These are phyloP conservation scores for Calonectria henricotiae DNA, from an alignment of 2,329 filamentous ascomycete species.

Conservation along the genomic window DNA sequence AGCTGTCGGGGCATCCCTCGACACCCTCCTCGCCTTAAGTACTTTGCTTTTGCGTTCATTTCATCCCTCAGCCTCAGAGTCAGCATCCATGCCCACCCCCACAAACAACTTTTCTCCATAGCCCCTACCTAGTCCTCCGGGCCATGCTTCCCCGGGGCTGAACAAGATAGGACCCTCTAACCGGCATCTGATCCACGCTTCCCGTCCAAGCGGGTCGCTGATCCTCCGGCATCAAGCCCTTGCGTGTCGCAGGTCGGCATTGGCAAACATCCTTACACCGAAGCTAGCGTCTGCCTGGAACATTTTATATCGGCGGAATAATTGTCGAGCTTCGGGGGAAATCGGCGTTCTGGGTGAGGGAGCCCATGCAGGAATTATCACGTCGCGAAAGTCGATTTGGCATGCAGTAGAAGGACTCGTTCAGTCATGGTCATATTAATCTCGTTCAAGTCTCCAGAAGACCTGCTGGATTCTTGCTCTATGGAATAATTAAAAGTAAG, in stretches of 20 bases:
- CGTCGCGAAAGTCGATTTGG: not conserved
- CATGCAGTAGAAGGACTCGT: not conserved
- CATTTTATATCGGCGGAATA: not conserved
- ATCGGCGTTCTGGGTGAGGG: not conserved
- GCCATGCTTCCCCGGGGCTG: slow-evolving; percentile 20
- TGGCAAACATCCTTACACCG: slow-evolving; percentile 20
- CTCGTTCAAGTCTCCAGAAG: slow-evolving; percentile 9
- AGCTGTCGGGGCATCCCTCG: not conserved
- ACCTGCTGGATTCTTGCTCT: slow-evolving; percentile 7
- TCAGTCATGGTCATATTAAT: slow-evolving; percentile 19
- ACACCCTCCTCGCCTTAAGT: slow-evolving; percentile 17
- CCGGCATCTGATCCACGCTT: slow-evolving; percentile 28
- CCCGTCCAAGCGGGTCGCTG: slow-evolving; percentile 30
- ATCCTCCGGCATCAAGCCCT: slow-evolving; percentile 26
- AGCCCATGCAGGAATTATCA: slow-evolving; percentile 1
- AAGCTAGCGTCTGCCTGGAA: slow-evolving; percentile 7
- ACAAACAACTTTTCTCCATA: slow-evolving; percentile 10
- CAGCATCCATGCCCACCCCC: slow-evolving; percentile 31
- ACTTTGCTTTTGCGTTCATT: slow-evolving; percentile 21
- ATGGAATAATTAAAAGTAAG: not conserved
- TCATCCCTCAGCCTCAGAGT: slow-evolving; percentile 33
- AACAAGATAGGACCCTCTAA: slow-evolving; percentile 22
- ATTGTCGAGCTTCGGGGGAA: slow-evolving; percentile 1
- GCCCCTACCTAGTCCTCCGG: slow-evolving; percentile 8
- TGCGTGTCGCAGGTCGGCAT: slow-evolving; percentile 28